These are phyloP conservation scores for Boletellus dicymbophilus DNA, from an alignment of 1,284 basidiomycete genomes.

Conservation along the genomic window DNA sequence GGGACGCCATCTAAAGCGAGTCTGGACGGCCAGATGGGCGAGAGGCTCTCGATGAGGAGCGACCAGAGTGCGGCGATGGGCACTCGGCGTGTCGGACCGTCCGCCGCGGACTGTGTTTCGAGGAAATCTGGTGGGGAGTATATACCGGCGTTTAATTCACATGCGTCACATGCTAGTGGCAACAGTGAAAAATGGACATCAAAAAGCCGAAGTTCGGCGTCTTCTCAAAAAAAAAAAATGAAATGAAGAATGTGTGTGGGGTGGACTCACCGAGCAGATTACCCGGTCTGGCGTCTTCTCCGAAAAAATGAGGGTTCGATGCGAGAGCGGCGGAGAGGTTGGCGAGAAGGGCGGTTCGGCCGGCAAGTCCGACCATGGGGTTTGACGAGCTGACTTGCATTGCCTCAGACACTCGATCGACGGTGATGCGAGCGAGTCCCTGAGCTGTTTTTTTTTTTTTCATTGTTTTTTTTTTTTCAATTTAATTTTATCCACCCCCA, in stretches of 20 bases:
- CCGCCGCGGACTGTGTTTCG: constrained; percentile 48
- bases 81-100: constrained; percentile 45
- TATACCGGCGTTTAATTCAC: too few relatives aligned
- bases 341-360: constrained; percentile 76
- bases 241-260: too few relatives aligned
- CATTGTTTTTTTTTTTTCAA: constrained; percentile 7
- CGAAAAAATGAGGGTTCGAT: constrained; percentile 67
- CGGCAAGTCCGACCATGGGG: constrained; percentile 90
- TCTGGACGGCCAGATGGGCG: constrained; percentile 89
- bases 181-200: too few relatives aligned
- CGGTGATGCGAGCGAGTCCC: constrained; percentile 69
- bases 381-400: constrained; percentile 85
- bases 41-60: constrained; percentile 80
- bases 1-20: constrained; percentile 63
- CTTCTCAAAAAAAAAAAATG: too few relatives aligned
- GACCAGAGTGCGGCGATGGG: constrained; percentile 79
- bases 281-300: constrained; percentile 73
- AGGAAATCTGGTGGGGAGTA: constrained; percentile 62
- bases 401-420: constrained; percentile 61
- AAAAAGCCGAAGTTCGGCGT: too few relatives aligned
- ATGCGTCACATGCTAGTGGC: too few relatives aligned
- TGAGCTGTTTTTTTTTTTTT: constrained; percentile 48
- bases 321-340: constrained; percentile 74
- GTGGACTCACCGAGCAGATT: constrained; percentile 67
- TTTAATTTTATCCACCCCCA: too few relatives aligned